phyloP scores from a whole-genome alignment of 2,329 filamentous ascomycete species.

The Aspergillus neoniger region DNA sequence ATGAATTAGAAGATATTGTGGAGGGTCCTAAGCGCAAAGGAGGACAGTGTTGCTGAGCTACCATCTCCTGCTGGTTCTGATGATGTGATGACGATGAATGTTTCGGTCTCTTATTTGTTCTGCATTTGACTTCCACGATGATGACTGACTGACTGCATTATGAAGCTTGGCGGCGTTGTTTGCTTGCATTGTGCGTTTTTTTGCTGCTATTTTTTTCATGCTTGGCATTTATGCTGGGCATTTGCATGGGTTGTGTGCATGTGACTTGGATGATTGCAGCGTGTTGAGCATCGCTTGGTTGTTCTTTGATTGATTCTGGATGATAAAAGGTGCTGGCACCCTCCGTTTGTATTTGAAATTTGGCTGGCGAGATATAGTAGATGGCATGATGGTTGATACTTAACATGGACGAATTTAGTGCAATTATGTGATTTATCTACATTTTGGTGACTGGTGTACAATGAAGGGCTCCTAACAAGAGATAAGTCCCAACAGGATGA shows the following conservation, averaged over 20 bases:
- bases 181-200: background rate
- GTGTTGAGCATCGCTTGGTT: background rate
- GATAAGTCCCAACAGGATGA: too few species aligned
- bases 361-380: background rate
- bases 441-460: too few species aligned
- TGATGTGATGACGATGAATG: background rate
- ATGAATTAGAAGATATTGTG: slow-evolving; percentile 34
- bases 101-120: background rate
- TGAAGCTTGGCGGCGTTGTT: background rate
- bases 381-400: background rate
- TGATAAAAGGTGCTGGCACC: background rate
- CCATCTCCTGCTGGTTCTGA: background rate
- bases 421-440: background rate
- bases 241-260: background rate
- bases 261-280: background rate
- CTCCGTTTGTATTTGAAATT: too few species aligned
- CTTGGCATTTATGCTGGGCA: background rate
- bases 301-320: background rate
- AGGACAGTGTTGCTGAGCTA: slow-evolving; percentile 45
- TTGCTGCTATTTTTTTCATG: too few species aligned
- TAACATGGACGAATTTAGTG: background rate
- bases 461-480: too few species aligned
- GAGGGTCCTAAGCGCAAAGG: slow-evolving; percentile 37
- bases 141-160: background rate
- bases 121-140: background rate